Evolutionary conservation across 306 rosid genomes (phyloP), one percentile per base, ranked within the genome.

Genomic region (Cucurbita pepo): DNA sequence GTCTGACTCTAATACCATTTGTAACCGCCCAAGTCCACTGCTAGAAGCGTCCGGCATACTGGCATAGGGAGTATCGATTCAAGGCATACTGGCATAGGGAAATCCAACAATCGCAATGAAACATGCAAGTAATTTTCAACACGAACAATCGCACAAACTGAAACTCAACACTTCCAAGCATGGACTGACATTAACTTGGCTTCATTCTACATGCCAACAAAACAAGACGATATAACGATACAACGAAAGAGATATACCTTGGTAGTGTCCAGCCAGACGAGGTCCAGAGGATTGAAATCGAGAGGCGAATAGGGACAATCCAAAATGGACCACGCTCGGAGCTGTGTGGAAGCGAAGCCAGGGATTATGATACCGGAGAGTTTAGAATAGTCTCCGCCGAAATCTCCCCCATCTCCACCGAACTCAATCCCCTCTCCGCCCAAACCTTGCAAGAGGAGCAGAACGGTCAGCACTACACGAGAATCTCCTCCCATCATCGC

Each of bases 251-350:
- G 75, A 15, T 84, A 15, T 84, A 94, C 99, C 72, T 88, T 94
- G 58, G 97, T 94, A 65, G 89, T 82, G 82, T 94, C 99, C 58
- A 94, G 97, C 99, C 99, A 94, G 67, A 94, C 99, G 91, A 94
- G 92, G 85, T 94, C 99, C 88, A 94, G 99, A 43, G 99, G 99
- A 69, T 94, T 90, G 91, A 94, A 90, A 86, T 94, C 95, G 76
- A 94, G 97, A 3, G 99, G 99, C 62, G 99, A 89, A 83, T 66
- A 94, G 44, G 97, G 96, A 69, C 99, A 94, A 82, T 94, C 97
- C 15, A 94, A 95, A 74, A 94, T 86, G 52, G 99, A 94, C 99
- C 99, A 94, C 7, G 99, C 97, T 72, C 99, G 88, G 64, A 94
- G 99, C 88, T 94, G 99, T 3, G 97, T 91, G 69, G 99, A 94